These are phyloP conservation scores for Mallotus japonicus DNA, from an alignment of 441 rosid genomes.

Conservation along the genomic window DNA sequence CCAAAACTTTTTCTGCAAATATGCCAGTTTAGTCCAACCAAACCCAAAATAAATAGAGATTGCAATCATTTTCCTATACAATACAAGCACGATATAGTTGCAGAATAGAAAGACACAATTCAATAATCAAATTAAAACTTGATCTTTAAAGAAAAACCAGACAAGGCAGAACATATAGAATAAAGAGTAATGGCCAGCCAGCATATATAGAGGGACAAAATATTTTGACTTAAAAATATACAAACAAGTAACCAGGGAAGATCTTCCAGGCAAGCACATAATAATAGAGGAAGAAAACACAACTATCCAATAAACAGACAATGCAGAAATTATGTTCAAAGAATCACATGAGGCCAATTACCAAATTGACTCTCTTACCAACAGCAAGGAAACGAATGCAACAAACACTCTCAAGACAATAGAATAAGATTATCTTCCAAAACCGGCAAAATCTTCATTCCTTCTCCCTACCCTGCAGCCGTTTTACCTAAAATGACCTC, in stretches of 20 bases:
- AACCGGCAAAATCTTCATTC: constrained; percentile 13
- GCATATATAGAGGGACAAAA: neutral
- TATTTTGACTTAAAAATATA: neutral
- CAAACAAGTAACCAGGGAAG: neutral
- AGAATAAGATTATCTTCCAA: constrained; percentile 11
- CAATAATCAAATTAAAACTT: constrained; percentile 8
- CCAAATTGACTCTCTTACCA: constrained; percentile 18
- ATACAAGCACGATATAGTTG: neutral
- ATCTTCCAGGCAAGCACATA: constrained; percentile 10
- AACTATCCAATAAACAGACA: constrained; percentile 1
- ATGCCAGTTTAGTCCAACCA: neutral
- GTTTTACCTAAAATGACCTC: constrained; percentile 23
- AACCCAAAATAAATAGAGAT: neutral
- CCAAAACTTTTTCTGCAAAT: too few relatives aligned
- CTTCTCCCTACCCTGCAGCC: constrained; percentile 15
- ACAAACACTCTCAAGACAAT: neutral
- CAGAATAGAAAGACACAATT: neutral
- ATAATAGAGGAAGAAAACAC: neutral
- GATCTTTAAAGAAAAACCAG: neutral
- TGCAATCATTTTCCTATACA: neutral
- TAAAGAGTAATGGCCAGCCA: neutral
- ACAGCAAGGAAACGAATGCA: neutral
- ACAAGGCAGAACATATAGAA: neutral
- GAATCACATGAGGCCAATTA: constrained; percentile 9
- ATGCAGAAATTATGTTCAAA: neutral